Base-by-base conservation (phyloP, 2,329 filamentous ascomycete species). In the Alternaria ethzedia region DNA sequence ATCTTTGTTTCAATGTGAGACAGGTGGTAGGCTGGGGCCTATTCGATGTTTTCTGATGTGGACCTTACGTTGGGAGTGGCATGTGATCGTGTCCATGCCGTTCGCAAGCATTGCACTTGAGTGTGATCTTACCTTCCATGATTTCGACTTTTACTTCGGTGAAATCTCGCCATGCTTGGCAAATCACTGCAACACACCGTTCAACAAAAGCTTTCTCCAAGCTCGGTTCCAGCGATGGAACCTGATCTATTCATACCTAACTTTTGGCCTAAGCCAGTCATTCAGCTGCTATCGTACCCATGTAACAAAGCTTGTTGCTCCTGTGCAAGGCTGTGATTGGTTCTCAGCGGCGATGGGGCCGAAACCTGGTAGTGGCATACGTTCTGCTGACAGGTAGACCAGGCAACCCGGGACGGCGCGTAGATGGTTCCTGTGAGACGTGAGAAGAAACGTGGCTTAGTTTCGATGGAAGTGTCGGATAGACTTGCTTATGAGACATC, bases 271-370 rank as follows among this genome's bases (percentile, higher is more conserved):
- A 55, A 52, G 50, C 47, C 26, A 28, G 13, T 28, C 21, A 20
- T 50, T 65, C 63, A 65, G 63, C 63, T 65, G 17, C 26, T 15
- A 57, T 47, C 50, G 55, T 49, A 54, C 41, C 63, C 59, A 26
- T 44, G 44, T 15, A 15, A 21, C 2, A 20, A 65, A 65, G 63
- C 59, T 63, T 65, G 11, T 59, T 63, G 54, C 32, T 59, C 55
- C 63, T 56, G 5, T 20, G 17, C 20, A 49, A 54, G 54, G 49
- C 49, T 23, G 54, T 23, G 26, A 36, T 50, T 28, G 21, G 36
- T 17, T 23, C 15, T 20, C n/a, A 45, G 13, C 41, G 32, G 43
- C 20, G 43, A 17, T 44, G 30, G 47, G 62, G 54, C 43, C n/a
- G 28, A 54, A 47, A 12, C 15, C 30, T 57, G 21, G 30, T 26